These are phyloP conservation scores for Salix purpurea DNA, from an alignment of 345 rosid genomes.

Conservation along the genomic window DNA sequence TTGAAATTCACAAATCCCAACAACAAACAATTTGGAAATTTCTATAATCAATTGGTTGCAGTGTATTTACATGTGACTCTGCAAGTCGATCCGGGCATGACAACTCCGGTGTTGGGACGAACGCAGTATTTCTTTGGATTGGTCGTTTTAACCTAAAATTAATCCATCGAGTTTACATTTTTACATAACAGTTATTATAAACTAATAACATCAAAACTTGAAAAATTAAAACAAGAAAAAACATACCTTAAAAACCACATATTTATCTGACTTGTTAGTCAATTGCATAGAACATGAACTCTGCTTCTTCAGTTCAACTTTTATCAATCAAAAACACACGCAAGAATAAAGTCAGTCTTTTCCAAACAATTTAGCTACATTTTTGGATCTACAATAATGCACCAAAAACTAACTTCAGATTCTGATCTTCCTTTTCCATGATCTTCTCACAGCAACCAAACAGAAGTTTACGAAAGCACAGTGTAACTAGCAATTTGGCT, in stretches of 20 bases:
- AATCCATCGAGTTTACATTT: neutral
- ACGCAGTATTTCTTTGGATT: conserved; percentile 81
- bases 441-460: conserved; percentile 5
- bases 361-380: neutral
- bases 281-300: conserved; percentile 72
- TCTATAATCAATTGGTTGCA: neutral
- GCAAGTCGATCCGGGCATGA: conserved; percentile 59
- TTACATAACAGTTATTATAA: neutral
- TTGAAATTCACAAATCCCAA: neutral
- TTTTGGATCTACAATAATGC: neutral
- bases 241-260: conserved; percentile 72
- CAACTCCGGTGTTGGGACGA: conserved; percentile 75
- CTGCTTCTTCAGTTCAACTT: conserved; percentile 84
- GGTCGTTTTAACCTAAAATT: conserved; percentile 72
- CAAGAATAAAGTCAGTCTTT: neutral
- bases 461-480: neutral
- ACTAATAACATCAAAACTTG: neutral
- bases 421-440: neutral
- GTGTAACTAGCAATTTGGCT: neutral
- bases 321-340: neutral
- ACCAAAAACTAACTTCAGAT: neutral
- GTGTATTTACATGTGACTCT: conserved; percentile 52
- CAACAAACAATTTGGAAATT: neutral
- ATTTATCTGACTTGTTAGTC: conserved; percentile 60
- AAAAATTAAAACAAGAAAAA: neutral